Percentiles rank a stretch among this genome's conserved stretches.
Conservation (phyloP, 2,329 filamentous ascomycete species). For the Helotiales sp. region DNA sequence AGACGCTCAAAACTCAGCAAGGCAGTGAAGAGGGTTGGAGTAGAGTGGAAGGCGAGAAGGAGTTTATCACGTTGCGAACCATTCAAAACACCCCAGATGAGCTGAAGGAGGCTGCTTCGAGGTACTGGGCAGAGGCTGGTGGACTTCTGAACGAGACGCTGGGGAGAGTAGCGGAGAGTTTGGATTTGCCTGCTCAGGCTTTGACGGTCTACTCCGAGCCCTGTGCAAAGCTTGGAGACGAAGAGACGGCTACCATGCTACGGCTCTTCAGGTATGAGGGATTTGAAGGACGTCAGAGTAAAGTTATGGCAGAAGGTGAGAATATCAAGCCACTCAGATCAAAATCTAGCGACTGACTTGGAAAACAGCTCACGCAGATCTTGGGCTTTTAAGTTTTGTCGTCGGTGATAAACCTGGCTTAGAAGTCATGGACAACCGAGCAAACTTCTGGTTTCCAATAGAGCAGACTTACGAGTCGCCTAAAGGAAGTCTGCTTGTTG, state of each 20-base stretch:
- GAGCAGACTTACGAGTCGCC: constrained; percentile 29
- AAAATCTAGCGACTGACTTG: background rate
- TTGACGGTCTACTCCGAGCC: constrained; percentile 35
- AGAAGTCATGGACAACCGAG: constrained; percentile 34
- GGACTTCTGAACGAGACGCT: constrained; percentile 30
- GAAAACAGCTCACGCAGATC: constrained; percentile 34
- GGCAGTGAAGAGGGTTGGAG: constrained; percentile 39
- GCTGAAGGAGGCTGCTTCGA: constrained; percentile 27
- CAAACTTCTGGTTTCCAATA: constrained; percentile 30
- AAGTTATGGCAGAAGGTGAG: constrained; percentile 37
- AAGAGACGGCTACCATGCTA: constrained; percentile 36
- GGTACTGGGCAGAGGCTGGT: constrained; percentile 33
- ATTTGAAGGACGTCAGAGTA: constrained; percentile 20
- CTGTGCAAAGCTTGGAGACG: constrained; percentile 23
- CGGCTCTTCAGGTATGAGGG: constrained; percentile 38
- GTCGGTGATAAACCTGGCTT: constrained; percentile 38
- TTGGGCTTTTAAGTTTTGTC: constrained; percentile 38
- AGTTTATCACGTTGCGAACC: constrained; percentile 37
- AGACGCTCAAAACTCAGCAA: constrained; percentile 27
- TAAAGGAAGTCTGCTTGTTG: constrained; percentile 33
- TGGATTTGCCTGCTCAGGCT: constrained; percentile 31
- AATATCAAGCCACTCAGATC: background rate
- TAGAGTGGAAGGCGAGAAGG: constrained; percentile 37
- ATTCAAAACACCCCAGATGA: constrained; percentile 28
- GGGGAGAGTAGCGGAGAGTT: constrained; percentile 31